These are phyloP conservation scores for Phoma sp. DNA, from an alignment of 2,329 filamentous ascomycete genomes.

Conservation along the genomic window DNA sequence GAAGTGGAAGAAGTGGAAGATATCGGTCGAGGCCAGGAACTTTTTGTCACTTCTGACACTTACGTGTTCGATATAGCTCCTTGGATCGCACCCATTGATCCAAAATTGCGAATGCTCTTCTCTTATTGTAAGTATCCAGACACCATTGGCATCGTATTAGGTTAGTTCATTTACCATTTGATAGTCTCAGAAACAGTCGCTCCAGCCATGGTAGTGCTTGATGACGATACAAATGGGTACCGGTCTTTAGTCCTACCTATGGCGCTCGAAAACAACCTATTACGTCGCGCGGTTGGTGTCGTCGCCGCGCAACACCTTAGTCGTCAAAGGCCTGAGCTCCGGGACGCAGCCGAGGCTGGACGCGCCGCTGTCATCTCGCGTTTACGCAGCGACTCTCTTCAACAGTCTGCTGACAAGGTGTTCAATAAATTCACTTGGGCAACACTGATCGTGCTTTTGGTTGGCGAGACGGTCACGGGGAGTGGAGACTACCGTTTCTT, in stretches of 20 bases:
- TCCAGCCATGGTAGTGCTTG: constrained; percentile 52
- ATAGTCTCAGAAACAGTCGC: constrained; percentile 49
- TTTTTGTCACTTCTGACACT: neutral
- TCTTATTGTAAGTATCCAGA: constrained; percentile 41
- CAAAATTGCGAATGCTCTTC: constrained; percentile 48
- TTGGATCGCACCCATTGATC: constrained; percentile 34
- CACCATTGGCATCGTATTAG: neutral
- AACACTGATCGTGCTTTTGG: constrained; percentile 50
- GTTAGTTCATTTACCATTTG: neutral
- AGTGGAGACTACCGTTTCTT: constrained; percentile 50
- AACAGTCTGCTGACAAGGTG: constrained; percentile 33
- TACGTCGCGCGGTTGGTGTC: constrained; percentile 50
- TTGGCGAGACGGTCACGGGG: constrained; percentile 54
- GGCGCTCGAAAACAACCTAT: constrained; percentile 47
- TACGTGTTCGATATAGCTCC: constrained; percentile 19
- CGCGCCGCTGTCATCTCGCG: constrained; percentile 49
- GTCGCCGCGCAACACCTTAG: constrained; percentile 52
- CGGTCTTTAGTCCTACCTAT: constrained; percentile 51
- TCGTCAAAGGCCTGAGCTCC: constrained; percentile 41
- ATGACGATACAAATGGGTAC: constrained; percentile 49
- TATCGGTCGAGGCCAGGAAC: neutral
- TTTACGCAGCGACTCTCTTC: constrained; percentile 44
- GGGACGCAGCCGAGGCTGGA: constrained; percentile 43
- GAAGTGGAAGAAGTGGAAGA: constrained; percentile 7
- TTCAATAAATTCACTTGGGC: constrained; percentile 51